Base-by-base conservation (phyloP, 768 basidiomycete species). In the Amanita muscaria region DNA sequence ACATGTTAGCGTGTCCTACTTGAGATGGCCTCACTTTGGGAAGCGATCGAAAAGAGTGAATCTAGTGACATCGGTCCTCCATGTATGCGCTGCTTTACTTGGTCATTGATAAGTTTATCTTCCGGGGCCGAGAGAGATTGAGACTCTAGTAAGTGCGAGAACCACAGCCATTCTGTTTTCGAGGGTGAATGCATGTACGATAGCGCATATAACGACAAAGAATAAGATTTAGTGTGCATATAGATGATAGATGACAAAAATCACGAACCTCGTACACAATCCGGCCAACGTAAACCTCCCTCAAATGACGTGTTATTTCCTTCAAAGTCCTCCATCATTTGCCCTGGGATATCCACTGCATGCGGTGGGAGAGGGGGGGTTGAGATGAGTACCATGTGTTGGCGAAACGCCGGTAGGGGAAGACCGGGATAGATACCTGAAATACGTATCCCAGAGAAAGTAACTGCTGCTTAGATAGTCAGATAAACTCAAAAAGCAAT, bases 11-110 rank as follows among this genome's bases (percentile, higher is more conserved):
- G 27, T 6, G 12, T 29, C 6, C 2, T 10, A 9, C n/a, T 22
- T 3, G 31, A 21, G 24, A 19, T 12, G 12, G 7, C 19, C 41
- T 24, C 83, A 34, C 77, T 74, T 53, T 66, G 62, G 2, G 86
- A 73, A 6, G 88, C 81, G 2, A 74, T 67, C 0, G 70, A 64
- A 53, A 96, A 88, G 14, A 96, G 60, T 0, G 77, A 68, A 48
- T 92, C 88, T 2, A 94, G 66, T 1, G 89, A 63, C 91, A 94
- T 93, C 2, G 88, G 88, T 65, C 94, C 92, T 1, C 85, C 92
- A 50, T 88, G 80, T 21, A 82, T 83, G 37, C 77, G 73, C 55
- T 62, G 66, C 52, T 80, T 80, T 51, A 61, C 60, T 43, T 58
- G 57, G 2, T 50, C 53, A n/a, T 64, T 55, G 0, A 59, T 53